Conservation (phyloP, 345 rosid genomes). For the Bruguiera parviflora region DNA sequence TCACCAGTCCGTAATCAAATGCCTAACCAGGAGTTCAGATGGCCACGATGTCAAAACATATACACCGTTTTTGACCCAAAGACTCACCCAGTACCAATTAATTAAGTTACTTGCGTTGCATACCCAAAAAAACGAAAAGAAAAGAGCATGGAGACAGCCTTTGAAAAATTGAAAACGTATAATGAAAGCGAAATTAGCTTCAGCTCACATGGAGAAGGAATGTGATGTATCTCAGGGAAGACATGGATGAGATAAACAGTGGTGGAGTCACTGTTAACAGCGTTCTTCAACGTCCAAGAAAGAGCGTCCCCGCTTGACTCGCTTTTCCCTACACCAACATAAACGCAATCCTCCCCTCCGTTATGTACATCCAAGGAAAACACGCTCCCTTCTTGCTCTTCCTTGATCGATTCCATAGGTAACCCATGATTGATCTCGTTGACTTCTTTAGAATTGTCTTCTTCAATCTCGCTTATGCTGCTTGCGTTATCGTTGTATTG, state of each 20-base stretch:
- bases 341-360: slow-evolving; percentile 42
- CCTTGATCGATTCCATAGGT: slow-evolving; percentile 18
- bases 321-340: slow-evolving; percentile 75
- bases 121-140: background rate
- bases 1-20: too few relatives aligned
- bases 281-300: slow-evolving; percentile 59
- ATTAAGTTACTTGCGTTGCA: too few relatives aligned
- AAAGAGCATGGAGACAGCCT: background rate
- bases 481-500: background rate
- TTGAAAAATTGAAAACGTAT: background rate
- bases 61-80: background rate
- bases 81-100: background rate
- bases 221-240: slow-evolving; percentile 53
- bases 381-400: slow-evolving; percentile 31
- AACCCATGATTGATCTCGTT: slow-evolving; percentile 26
- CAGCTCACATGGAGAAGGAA: slow-evolving; percentile 67
- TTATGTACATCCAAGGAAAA: slow-evolving; percentile 34
- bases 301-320: slow-evolving; percentile 77
- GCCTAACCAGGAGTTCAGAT: background rate
- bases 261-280: slow-evolving; percentile 29
- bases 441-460: slow-evolving; percentile 25
- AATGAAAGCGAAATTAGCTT: background rate
- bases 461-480: slow-evolving; percentile 31
- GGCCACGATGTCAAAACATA: background rate
- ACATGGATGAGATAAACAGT: slow-evolving; percentile 53